phyloP scores from a whole-genome alignment of 495 filamentous ascomycete genomes.

The Daldinia bambusicola region DNA sequence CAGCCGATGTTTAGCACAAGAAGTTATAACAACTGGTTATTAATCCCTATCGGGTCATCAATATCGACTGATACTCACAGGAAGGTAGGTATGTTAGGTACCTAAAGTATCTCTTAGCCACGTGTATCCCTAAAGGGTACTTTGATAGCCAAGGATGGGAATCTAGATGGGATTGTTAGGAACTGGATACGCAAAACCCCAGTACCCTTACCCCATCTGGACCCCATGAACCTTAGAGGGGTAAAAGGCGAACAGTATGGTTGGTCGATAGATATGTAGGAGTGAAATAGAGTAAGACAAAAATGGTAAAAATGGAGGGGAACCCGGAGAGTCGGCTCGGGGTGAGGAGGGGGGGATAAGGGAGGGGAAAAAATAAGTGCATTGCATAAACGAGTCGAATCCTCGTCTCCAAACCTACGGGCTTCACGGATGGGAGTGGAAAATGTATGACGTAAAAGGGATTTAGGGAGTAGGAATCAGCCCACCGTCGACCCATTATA shows the following conservation, averaged over 20 bases:
- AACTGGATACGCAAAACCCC: constrained; percentile 9
- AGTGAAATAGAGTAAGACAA: background rate
- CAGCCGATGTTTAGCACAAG: constrained; percentile 24
- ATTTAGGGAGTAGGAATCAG: constrained; percentile 23
- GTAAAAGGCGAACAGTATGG: background rate
- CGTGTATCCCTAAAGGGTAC: constrained; percentile 12
- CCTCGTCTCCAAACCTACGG: background rate
- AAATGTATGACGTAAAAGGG: constrained; percentile 27
- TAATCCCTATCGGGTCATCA: constrained; percentile 28
- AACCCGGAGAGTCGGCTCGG: background rate
- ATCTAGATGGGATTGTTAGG: constrained; percentile 39
- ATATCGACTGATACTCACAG: constrained; percentile 40
- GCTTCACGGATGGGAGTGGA: background rate
- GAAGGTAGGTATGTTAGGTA: background rate
- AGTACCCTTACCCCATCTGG: background rate
- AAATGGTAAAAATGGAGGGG: background rate
- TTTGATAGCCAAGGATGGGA: constrained; percentile 11
- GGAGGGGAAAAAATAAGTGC: constrained; percentile 12
- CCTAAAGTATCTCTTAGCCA: background rate
- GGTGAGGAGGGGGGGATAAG: too few species aligned
- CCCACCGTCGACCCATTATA: constrained; percentile 35
- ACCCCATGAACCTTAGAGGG: background rate
- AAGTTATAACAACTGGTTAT: constrained; percentile 15
- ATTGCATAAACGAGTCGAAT: constrained; percentile 6
- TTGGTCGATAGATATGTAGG: background rate